A percentile compares a stretch with the other conserved stretches of the same genome.
These are phyloP conservation scores for Phialocephala subalpina DNA, from an alignment of 2,329 filamentous ascomycete genomes.

Conservation along the genomic window DNA sequence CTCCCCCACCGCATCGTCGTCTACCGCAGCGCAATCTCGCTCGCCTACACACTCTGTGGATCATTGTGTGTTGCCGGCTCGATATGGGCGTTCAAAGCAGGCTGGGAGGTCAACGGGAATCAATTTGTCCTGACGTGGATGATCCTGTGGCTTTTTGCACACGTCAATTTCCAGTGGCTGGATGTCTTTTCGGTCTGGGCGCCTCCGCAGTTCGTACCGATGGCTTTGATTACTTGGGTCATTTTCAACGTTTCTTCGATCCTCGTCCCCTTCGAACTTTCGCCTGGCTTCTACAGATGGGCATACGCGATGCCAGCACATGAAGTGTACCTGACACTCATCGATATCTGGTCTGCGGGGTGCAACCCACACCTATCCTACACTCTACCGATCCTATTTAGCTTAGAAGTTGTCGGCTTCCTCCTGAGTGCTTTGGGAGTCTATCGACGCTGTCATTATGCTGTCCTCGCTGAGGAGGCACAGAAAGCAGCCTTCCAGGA, in stretches of 20 bases:
- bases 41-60: conserved; percentile 46
- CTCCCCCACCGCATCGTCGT: conserved; percentile 38
- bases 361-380: conserved; percentile 50
- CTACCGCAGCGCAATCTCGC: conserved; percentile 41
- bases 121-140: conserved; percentile 66
- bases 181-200: conserved; percentile 48
- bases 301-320: conserved; percentile 71
- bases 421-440: conserved; percentile 40
- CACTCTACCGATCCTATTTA: conserved; percentile 52
- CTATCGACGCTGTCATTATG: conserved; percentile 44
- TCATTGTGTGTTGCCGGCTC: conserved; percentile 49
- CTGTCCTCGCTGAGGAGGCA: conserved; percentile 40
- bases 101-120: conserved; percentile 56
- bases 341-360: conserved; percentile 52
- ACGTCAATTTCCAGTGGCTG: conserved; percentile 52
- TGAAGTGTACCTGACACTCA: conserved; percentile 55
- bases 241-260: conserved; percentile 69
- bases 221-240: conserved; percentile 63
- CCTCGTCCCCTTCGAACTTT: conserved; percentile 67
- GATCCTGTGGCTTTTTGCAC: conserved; percentile 67
- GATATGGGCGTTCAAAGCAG: conserved; percentile 54
- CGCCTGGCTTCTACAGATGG: conserved; percentile 66
- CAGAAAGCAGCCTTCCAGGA: conserved; percentile 38
- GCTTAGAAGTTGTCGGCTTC: conserved; percentile 45
- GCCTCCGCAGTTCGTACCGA: conserved; percentile 48